These are phyloP conservation scores for Geranomyces michiganensis DNA, from an alignment of 192 early-diverging fungal genomes.

Conservation along the genomic window DNA sequence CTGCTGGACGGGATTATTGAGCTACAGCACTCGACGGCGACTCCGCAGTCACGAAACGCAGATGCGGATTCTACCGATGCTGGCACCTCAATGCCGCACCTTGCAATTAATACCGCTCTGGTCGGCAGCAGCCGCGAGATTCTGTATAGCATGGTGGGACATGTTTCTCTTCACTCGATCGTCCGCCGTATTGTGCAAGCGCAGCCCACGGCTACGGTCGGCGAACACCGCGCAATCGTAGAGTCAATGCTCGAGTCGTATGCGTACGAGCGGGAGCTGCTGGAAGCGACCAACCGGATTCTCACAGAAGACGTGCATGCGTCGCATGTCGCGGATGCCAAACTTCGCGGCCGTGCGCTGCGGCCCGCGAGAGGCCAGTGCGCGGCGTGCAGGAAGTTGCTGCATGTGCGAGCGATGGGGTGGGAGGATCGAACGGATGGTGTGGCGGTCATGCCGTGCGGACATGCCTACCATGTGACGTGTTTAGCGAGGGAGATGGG, in stretches of 20 bases:
- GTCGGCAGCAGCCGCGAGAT: slow-evolving; percentile 3
- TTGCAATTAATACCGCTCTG: background rate
- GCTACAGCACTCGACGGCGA: slow-evolving; percentile 21
- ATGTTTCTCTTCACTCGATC: slow-evolving; percentile 38
- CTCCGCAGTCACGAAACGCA: background rate
- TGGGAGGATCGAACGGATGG: slow-evolving; percentile 33
- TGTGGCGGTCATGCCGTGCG: slow-evolving; percentile 45
- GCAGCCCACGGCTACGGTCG: slow-evolving; percentile 25
- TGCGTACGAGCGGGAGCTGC: slow-evolving; percentile 39
- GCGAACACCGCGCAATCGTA: slow-evolving; percentile 38
- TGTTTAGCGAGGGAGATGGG: slow-evolving; percentile 43
- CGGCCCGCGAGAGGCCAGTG: slow-evolving; percentile 51
- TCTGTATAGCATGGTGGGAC: slow-evolving; percentile 40
- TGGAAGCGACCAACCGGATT: slow-evolving; percentile 40
- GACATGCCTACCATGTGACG: slow-evolving; percentile 47
- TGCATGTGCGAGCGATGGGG: slow-evolving; percentile 47
- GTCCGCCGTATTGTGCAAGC: slow-evolving; percentile 37
- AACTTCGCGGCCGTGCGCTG: slow-evolving; percentile 21
- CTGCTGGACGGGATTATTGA: slow-evolving; percentile 42
- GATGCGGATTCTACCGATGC: background rate
- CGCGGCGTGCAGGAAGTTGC: slow-evolving; percentile 40
- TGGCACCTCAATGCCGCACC: background rate
- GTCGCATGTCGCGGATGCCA: background rate
- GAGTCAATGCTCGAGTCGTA: slow-evolving; percentile 45
- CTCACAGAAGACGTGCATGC: slow-evolving; percentile 35